A percentile compares a stretch with the other conserved stretches of the same genome.
These are phyloP conservation scores for Penicillium egyptiacum DNA, from an alignment of 495 filamentous ascomycete species.

Conservation along the genomic window DNA sequence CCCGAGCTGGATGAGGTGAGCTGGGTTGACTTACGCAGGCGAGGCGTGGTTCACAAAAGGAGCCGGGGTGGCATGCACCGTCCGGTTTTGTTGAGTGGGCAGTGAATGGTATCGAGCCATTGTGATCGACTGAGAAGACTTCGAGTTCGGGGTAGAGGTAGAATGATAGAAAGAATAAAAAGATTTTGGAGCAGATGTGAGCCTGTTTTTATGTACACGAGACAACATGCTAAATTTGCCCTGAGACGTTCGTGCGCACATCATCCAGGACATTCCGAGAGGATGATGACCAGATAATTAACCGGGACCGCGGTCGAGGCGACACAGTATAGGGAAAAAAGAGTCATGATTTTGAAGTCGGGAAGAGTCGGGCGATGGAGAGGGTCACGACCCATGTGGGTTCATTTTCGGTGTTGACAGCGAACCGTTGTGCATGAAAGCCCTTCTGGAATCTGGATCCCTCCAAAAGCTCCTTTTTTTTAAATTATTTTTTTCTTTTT, in stretches of 20 bases:
- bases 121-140: conserved; percentile 28
- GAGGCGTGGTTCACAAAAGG: conserved; percentile 37
- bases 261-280: conserved; percentile 43
- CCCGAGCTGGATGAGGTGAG: not conserved
- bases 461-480: conserved; percentile 38
- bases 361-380: conserved; percentile 42
- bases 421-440: conserved; percentile 38
- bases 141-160: conserved; percentile 22
- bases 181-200: conserved; percentile 24
- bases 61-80: conserved; percentile 39
- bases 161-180: conserved; percentile 26
- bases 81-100: conserved; percentile 43
- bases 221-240: conserved; percentile 36
- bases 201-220: conserved; percentile 41
- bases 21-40: conserved; percentile 37
- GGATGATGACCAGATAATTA: conserved; percentile 32
- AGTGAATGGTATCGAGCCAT: conserved; percentile 40
- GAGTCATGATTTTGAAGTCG: conserved; percentile 32
- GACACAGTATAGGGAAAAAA: conserved; percentile 30
- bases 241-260: conserved; percentile 33
- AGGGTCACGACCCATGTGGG: conserved; percentile 35
- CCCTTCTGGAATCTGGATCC: conserved; percentile 29
- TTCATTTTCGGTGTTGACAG: conserved; percentile 39
- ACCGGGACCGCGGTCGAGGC: conserved; percentile 32
- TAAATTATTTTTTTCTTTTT: conserved; percentile 2